Percentiles rank a stretch among this genome's conserved stretches.
Evolutionary conservation across 2,329 filamentous ascomycete species (phyloP).

Genomic region (Simplicillium aogashimaense): DNA sequence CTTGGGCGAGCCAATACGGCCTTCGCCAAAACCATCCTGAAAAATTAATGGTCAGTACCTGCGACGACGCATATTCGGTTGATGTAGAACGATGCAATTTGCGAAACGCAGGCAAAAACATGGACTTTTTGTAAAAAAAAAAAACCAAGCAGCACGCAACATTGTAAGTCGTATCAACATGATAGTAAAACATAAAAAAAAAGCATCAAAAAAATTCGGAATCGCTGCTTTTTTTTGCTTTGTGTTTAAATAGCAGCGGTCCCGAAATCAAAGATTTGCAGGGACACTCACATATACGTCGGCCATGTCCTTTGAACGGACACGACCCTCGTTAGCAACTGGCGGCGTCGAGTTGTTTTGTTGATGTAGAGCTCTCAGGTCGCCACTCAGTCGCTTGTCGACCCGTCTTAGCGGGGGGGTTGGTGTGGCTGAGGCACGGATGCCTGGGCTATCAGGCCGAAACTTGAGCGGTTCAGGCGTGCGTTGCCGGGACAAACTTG

Average conservation of each 20-base stretch:
- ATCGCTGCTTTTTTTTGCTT: not conserved
- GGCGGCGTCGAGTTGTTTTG: slow-evolving; percentile 43
- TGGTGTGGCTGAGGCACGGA: slow-evolving; percentile 38
- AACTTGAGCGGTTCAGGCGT: slow-evolving; percentile 44
- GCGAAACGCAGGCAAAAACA: too few species aligned
- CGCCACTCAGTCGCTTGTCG: slow-evolving; percentile 61
- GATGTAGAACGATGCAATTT: too few species aligned
- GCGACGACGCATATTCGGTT: too few species aligned
- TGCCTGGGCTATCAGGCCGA: slow-evolving; percentile 55
- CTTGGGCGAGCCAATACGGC: slow-evolving; percentile 72
- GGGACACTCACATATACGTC: slow-evolving; percentile 78
- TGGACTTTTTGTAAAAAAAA: too few species aligned
- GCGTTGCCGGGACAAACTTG: slow-evolving; percentile 37
- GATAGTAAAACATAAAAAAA: not conserved
- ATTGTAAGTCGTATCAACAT: not conserved
- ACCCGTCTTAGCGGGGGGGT: slow-evolving; percentile 64
- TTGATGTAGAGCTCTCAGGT: slow-evolving; percentile 42
- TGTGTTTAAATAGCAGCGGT: slow-evolving; percentile 2
- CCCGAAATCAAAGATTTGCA: slow-evolving; percentile 3
- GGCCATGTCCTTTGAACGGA: slow-evolving; percentile 75
- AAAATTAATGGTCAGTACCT: slow-evolving; percentile 11
- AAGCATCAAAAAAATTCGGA: not conserved
- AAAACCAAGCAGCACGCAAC: too few species aligned
- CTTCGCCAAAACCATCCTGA: slow-evolving; percentile 90
- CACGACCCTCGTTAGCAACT: slow-evolving; percentile 79